Evolutionary conservation across 2,329 filamentous ascomycete genomes (phyloP), one percentile per base, ranked within the genome.

Genomic region (Fusarium succisae): DNA sequence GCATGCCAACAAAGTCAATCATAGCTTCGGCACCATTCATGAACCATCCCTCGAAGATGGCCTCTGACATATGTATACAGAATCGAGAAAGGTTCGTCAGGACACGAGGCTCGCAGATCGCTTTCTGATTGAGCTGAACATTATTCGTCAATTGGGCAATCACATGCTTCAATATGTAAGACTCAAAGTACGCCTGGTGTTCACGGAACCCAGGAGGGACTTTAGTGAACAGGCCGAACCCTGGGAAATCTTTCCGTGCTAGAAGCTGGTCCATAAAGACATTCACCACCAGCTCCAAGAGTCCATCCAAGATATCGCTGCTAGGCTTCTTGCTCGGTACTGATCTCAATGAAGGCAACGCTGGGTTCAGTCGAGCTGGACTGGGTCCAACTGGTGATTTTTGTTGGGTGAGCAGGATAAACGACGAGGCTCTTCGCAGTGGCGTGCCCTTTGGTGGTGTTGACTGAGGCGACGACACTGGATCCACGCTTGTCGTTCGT

Each of bases 31-130:
- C 94, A 3, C 96, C 96, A 74, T 96, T 92, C 72, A 98, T 90
- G 79, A 98, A 98, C 94, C 95, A 98, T 22, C 96, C 96, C 82
- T 98, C 96, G 75, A 96, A 98, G 18, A 98, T 92, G 11, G 94
- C 94, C 81, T 99, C 96, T 1, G 93, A 90, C 80, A 98, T 89
- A 79, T 98, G 94, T 6, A 90, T 86, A 38, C 92, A 91, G 72
- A 98, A 93, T 18, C 95, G 90, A 2, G 93, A 92, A 79, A 99
- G 87, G 75, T 99, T 99, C 8, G 93, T 96, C 56, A 99, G 85
- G 2, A 97, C 89, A 69, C 92, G 91, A 3, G 96, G 94, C 79
- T 98, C 95, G 63, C 90, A 89, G 4, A 98, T 86, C 0, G 92
- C 84, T 63, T 91, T 91, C 77, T 93, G 91, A 72, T 95, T 90